Evolutionary conservation across 805 yeast species (phyloP).

Genomic region (Debaryomyces castellii): DNA sequence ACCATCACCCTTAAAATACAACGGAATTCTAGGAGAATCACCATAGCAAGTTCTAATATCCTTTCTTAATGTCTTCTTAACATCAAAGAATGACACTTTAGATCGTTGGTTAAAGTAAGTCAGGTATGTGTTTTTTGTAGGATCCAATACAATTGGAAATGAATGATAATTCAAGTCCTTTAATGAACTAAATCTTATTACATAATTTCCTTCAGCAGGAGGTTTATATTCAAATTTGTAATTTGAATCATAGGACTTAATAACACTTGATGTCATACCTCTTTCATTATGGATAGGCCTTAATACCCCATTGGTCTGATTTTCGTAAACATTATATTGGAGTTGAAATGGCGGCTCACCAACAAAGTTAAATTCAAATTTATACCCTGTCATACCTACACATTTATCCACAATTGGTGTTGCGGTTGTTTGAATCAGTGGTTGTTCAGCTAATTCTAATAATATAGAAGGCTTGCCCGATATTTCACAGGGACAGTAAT

Average conservation of each 20-base stretch:
- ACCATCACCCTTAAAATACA: conserved; percentile 71
- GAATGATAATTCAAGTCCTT: conserved; percentile 61
- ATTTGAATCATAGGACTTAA: conserved; percentile 24
- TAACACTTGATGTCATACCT: conserved; percentile 25
- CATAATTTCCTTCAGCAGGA: conserved; percentile 75
- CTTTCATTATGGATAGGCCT: conserved; percentile 31
- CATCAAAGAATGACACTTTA: conserved; percentile 28
- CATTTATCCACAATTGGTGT: conserved; percentile 78
- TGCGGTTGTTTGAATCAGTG: conserved; percentile 42
- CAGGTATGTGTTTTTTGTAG: conserved; percentile 52
- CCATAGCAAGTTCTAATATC: conserved; percentile 30
- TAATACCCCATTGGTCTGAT: conserved; percentile 28
- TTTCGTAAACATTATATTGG: conserved; percentile 57
- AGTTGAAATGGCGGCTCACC: conserved; percentile 86
- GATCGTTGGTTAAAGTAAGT: conserved; percentile 76
- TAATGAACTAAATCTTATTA: conserved; percentile 64
- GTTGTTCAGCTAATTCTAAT: conserved; percentile 34
- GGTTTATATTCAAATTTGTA: conserved; percentile 67
- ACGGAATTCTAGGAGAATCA: conserved; percentile 39
- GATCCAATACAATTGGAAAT: conserved; percentile 30
- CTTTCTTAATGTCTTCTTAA: conserved; percentile 11
- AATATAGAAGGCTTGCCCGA: conserved; percentile 26
- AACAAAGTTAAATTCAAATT: conserved; percentile 63
- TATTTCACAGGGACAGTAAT: conserved; percentile 66
- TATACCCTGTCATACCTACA: conserved; percentile 84